A percentile compares a stretch with the other conserved stretches of the same genome.
These are phyloP conservation scores for Beauveria brongniartii DNA, from an alignment of 2,329 filamentous ascomycete genomes.

Conservation along the genomic window DNA sequence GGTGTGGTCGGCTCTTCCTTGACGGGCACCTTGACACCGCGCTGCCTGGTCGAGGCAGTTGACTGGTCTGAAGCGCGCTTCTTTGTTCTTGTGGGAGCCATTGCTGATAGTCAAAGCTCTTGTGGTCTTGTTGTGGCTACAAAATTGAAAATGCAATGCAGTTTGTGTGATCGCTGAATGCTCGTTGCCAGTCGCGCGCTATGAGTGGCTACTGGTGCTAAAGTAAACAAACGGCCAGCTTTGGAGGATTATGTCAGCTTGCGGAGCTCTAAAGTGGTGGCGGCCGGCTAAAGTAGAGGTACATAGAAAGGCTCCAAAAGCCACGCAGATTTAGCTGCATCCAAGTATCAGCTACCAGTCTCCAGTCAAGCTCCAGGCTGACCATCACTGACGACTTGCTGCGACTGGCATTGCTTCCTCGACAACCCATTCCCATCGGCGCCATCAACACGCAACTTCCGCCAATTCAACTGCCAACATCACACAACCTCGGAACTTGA, in stretches of 20 bases:
- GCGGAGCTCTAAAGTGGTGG: slow-evolving; percentile 10
- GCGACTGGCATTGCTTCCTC: slow-evolving; percentile 3
- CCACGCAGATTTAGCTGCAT: not conserved
- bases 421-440: slow-evolving; percentile 3
- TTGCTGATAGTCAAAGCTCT: not conserved
- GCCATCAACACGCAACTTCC: slow-evolving; percentile 2
- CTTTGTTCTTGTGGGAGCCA: slow-evolving; percentile 12
- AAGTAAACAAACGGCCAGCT: slow-evolving; percentile 16
- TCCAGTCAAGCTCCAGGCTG: slow-evolving; percentile 11
- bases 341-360: not conserved
- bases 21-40: slow-evolving; percentile 16
- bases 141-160: not conserved
- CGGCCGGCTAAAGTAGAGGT: not conserved
- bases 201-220: slow-evolving; percentile 3
- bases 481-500: not conserved
- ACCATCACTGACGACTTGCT: slow-evolving; percentile 13
- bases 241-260: slow-evolving; percentile 12
- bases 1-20: slow-evolving; percentile 29
- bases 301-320: not conserved
- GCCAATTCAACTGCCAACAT: not conserved
- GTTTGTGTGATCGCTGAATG: not conserved
- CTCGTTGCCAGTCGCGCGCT: slow-evolving; percentile 7
- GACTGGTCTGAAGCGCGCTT: slow-evolving; percentile 9
- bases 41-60: slow-evolving; percentile 7
- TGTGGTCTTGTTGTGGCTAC: not conserved